Evolutionary conservation across 768 basidiomycete genomes (phyloP).

Genomic region (Megacollybia marginata): DNA sequence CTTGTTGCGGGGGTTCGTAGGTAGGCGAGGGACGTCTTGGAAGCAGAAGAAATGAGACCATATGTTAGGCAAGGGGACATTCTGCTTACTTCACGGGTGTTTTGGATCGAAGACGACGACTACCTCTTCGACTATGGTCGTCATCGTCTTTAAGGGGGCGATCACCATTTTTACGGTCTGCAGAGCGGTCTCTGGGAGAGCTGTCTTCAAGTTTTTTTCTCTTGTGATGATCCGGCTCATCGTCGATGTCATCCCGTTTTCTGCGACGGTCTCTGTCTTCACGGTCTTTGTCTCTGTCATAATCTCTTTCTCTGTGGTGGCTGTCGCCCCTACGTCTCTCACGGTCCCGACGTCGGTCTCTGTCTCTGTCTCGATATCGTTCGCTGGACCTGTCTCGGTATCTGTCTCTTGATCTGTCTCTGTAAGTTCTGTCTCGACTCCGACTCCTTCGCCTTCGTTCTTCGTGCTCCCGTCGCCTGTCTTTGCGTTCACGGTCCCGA

Average conservation of each 20-base stretch:
- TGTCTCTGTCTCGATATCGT: conserved; percentile 39
- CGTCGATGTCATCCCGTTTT: conserved; percentile 59
- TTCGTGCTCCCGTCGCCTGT: conserved; percentile 42
- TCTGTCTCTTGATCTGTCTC: conserved; percentile 50
- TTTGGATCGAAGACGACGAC: conserved; percentile 27
- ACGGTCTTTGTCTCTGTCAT: conserved; percentile 47
- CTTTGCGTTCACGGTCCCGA: conserved; percentile 51
- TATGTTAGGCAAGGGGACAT: not conserved
- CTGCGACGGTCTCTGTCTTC: conserved; percentile 57
- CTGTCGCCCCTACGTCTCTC: conserved; percentile 30
- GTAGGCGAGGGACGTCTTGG: conserved; percentile 63
- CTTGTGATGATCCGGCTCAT: conserved; percentile 50
- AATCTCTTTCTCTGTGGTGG: conserved; percentile 40
- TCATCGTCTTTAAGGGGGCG: conserved; percentile 49
- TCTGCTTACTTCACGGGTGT: conserved; percentile 38
- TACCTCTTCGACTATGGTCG: conserved; percentile 27
- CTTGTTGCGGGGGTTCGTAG: conserved; percentile 50
- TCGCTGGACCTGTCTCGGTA: conserved; percentile 38
- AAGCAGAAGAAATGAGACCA: not conserved
- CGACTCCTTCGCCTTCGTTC: conserved; percentile 55
- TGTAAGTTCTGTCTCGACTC: conserved; percentile 53
- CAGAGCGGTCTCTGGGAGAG: conserved; percentile 8
- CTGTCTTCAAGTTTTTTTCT: conserved; percentile 56
- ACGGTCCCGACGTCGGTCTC: conserved; percentile 44
- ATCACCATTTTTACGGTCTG: conserved; percentile 40